Conservation (phyloP, 768 basidiomycete genomes). For the Boletus tomentosulus region DNA sequence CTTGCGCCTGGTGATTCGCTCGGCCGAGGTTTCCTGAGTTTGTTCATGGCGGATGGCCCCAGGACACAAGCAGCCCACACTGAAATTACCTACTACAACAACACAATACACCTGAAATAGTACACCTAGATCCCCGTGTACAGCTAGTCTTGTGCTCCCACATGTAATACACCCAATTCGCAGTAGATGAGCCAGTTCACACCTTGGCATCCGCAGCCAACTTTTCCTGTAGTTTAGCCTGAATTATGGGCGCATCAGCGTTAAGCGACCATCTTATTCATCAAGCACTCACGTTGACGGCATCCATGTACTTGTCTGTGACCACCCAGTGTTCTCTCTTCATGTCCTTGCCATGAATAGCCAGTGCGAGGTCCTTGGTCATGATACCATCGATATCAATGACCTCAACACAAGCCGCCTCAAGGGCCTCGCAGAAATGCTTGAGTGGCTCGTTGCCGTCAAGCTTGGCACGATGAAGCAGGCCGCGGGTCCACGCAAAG, state of each 20-base stretch:
- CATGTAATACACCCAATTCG: slow-evolving; percentile 7
- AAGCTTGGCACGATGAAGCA: slow-evolving; percentile 89
- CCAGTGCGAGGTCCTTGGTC: slow-evolving; percentile 96
- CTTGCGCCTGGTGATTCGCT: background rate
- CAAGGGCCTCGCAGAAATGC: slow-evolving; percentile 74
- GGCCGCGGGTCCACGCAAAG: slow-evolving; percentile 97
- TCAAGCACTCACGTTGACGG: slow-evolving; percentile 68
- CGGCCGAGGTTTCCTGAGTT: slow-evolving; percentile 19
- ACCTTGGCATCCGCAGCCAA: slow-evolving; percentile 27
- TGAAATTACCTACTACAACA: background rate
- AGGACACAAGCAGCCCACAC: background rate
- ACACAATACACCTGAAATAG: slow-evolving; percentile 13
- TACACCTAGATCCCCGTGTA: slow-evolving; percentile 20
- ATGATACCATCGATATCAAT: slow-evolving; percentile 89
- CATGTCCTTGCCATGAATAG: slow-evolving; percentile 89
- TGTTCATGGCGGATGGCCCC: slow-evolving; percentile 16
- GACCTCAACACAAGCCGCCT: slow-evolving; percentile 84
- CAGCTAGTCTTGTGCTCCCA: slow-evolving; percentile 12
- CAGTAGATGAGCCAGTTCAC: slow-evolving; percentile 6
- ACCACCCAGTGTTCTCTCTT: slow-evolving; percentile 96
- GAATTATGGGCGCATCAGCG: slow-evolving; percentile 13
- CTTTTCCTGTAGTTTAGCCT: slow-evolving; percentile 46
- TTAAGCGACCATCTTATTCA: background rate
- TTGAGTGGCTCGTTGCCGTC: slow-evolving; percentile 75
- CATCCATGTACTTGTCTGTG: slow-evolving; percentile 90